Evolutionary conservation across 139 green algal genomes (phyloP), one percentile per base, ranked within the genome.

Genomic region (Tetratostichococcus sp.): DNA sequence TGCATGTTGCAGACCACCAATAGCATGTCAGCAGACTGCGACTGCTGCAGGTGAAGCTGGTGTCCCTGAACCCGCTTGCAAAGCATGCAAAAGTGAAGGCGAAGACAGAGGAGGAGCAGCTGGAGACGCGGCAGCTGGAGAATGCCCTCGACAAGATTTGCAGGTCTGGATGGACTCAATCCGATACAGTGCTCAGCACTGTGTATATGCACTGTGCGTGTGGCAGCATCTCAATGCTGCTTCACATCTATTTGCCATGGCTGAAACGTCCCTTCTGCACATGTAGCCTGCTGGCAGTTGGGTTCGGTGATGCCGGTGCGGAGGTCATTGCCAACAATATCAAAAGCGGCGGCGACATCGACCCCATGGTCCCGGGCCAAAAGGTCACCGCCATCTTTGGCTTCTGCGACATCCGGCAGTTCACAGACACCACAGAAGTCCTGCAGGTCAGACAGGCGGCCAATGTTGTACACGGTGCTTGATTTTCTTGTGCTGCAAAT

Each of bases 271-370:
- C 39, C 11, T 6, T 11, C 39, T 21, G 8, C 39, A 50, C 11
- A 26, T 62, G 17, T 66, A 85, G 82, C 25, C 80, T 98, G 68
- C 82, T 98, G 71, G 92, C 91, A 2, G 86, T 98, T 14, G 93
- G 93, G 0, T 98, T 98, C 86, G 94, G 94, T 30, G 94, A 98
- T 77, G 95, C 95, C 43, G 93, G 89, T 0, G 85, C 87, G 1
- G 88, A 93, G 78, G 87, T 98, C 25, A 97, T 98, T 74, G 93
- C 90, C 1, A 91, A 98, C 78, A 98, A 98, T 86, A 97, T 98
- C 31, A 86, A 87, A 30, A 90, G 84, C 57, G 91, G 89, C 30
- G 94, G 93, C 21, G 93, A 95, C 83, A 84, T 98, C 50, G 94
- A 98, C 80, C 91, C 95, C 34, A 97, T 98, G 92, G 87, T 97